Base-by-base conservation (phyloP, 1,284 basidiomycete genomes). In the Schizopora paradoxa region DNA sequence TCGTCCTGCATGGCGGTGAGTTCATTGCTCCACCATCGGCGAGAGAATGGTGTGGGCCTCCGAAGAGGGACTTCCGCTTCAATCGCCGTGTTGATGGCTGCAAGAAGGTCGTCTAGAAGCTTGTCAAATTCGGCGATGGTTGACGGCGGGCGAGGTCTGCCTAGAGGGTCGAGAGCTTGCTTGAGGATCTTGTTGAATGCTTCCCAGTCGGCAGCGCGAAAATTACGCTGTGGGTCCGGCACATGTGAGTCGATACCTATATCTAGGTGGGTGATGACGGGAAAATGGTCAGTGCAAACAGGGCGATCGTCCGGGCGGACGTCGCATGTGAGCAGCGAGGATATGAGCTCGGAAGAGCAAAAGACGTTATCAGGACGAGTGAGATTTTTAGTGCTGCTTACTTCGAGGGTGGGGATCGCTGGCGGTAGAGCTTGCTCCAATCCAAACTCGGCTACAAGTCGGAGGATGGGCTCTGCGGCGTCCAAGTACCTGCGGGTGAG, bases 331-430 rank as follows among this genome's bases (percentile, higher is more conserved):
- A 51, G 33, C 7, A 68, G 39, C 2, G 18, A 6, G 1, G 60
- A 51, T 0, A 41, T 19, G 0, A 61, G 38, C 3, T 29, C 27
- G 0, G 18, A 18, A 0, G 58, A 49, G 40, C 49, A 42, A 33
- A 66, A 69, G 22, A 69, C 58, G 42, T 69, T 67, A 53, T 69
- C 65, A 0, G 64, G 61, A 0, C 60, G 39, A 0, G 64, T 67
- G 40, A 51, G 52, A 39, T 63, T 66, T 19, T 59, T 57, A 0
- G 60, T 58, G 16, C 47, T 39, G 0, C 46, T 33, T 0, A 58
- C 53, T 11, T 58, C 40, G 0, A 66, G 58, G 0, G 65, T 69
- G 0, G 65, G 61, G 2, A 59, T 52, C 3, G 44, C 54, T 0
- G 44, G 19, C 0, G 63, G 65, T 0, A 69, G 61, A 0, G 56